Percentiles rank a stretch among this genome's conserved stretches.
Evolutionary conservation across 176 grass and related monocot species (phyloP).

Genomic region (Rhynchospora pubera): DNA sequence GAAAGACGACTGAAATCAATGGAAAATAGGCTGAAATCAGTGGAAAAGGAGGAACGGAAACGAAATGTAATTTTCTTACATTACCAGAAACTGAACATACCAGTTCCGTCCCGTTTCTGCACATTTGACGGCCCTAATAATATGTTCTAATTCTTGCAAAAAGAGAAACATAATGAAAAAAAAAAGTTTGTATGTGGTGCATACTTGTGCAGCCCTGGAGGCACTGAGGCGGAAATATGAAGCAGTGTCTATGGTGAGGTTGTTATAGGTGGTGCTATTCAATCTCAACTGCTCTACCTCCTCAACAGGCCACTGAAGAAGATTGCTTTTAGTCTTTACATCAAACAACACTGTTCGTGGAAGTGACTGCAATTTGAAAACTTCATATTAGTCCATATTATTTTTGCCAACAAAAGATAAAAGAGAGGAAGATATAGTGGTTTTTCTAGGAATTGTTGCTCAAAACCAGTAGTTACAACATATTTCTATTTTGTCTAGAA

Average conservation of each 20-base stretch:
- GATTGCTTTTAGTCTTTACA: conserved; percentile 58
- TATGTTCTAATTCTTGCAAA: neutral
- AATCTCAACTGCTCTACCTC: conserved; percentile 57
- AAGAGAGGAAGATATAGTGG: neutral
- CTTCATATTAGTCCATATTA: neutral
- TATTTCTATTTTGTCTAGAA: neutral
- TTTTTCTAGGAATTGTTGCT: neutral
- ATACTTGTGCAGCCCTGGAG: conserved; percentile 44
- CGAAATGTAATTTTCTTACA: no score
- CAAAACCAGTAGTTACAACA: neutral
- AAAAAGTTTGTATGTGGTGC: neutral
- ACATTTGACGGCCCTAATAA: no score
- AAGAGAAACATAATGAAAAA: neutral
- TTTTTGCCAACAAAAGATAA: neutral
- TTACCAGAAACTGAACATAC: no score
- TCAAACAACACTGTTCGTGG: conserved; percentile 84
- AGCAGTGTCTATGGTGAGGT: conserved; percentile 49
- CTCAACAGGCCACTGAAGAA: conserved; percentile 84
- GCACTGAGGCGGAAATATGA: conserved; percentile 47
- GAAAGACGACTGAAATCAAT: no score
- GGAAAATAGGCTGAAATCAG: no score
- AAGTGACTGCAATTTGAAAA: conserved; percentile 33
- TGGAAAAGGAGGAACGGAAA: no score
- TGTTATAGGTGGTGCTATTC: conserved; percentile 37
- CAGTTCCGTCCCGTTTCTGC: no score